Percentiles rank a stretch among this genome's conserved stretches.
These are phyloP conservation scores for Rhododendron williamsianum DNA, from an alignment of 148 eudicot genomes.

Conservation along the genomic window DNA sequence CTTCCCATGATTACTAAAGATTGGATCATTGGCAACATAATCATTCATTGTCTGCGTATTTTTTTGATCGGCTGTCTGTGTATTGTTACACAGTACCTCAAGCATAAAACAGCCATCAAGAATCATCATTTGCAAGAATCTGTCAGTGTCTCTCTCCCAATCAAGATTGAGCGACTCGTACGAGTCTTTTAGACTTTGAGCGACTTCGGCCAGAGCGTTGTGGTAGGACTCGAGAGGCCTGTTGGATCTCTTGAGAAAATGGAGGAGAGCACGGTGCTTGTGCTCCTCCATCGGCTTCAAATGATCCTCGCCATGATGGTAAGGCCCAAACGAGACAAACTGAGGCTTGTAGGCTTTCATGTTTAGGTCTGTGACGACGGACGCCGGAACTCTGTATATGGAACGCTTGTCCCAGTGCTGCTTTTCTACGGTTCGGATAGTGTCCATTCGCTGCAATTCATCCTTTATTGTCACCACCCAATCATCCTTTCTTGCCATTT, in stretches of 20 bases:
- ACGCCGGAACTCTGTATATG: slow-evolving; percentile 29
- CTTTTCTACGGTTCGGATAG: slow-evolving; percentile 1
- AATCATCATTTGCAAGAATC: slow-evolving; percentile 37
- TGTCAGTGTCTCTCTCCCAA: slow-evolving; percentile 17
- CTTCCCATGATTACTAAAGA: slow-evolving; percentile 37
- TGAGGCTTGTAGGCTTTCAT: slow-evolving; percentile 34
- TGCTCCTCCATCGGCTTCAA: slow-evolving; percentile 33
- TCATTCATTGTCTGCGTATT: not conserved
- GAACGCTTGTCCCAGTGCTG: slow-evolving; percentile 27
- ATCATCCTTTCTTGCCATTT: not conserved
- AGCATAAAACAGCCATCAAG: slow-evolving; percentile 43
- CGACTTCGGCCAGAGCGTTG: slow-evolving; percentile 10
- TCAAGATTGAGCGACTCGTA: slow-evolving; percentile 19
- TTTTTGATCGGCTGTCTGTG: too few species aligned
- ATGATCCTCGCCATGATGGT: slow-evolving; percentile 23
- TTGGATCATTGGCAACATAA: slow-evolving; percentile 34
- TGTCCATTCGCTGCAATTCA: not conserved
- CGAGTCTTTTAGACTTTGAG: slow-evolving; percentile 21
- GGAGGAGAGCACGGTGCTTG: slow-evolving; percentile 33
- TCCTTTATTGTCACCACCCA: not conserved
- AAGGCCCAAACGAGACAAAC: slow-evolving; percentile 39
- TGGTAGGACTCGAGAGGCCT: slow-evolving; percentile 7
- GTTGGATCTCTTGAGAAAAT: slow-evolving; percentile 34
- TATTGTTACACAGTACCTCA: slow-evolving; percentile 22
- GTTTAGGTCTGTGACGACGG: slow-evolving; percentile 29